Base-by-base conservation (phyloP, 208 protist genomes). In the Naegleria lovaniensis region DNA sequence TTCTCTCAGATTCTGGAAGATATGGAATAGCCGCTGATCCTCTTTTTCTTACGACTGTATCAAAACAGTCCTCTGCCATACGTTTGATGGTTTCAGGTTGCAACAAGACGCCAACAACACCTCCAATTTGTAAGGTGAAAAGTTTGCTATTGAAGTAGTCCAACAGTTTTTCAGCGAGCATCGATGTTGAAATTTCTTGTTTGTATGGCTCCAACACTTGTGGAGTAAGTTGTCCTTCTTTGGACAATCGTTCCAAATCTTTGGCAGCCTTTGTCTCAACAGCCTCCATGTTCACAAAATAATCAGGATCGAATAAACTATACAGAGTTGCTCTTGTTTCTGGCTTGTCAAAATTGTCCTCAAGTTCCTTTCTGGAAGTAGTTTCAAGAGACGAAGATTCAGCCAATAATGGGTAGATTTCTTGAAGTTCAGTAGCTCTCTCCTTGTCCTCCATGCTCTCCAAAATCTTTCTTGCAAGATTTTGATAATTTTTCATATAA, bases 41-140 rank as follows among this genome's bases (percentile, higher is more conserved):
- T 79, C 67, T 79, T n/a, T 79, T 79, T 79, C 67, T 79, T 11
- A 79, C 67, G 36, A 79, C 36, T 36, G 67, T 79, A 79, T 79
- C 67, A 36, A 79, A 79, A 36, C 29, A 79, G 9, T 79, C 25
- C 7, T 79, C 29, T 36, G 67, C 67, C 16, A 79, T 15, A 9
- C 0, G 0, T 33, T 79, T 79, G n/a, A 79, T 33, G 1, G 67
- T 79, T 36, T 79, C 25, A 11, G 13, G 25, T 36, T 79, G 67
- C n/a, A 79, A 79, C 6, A 79, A 36, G 29, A 36, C 2, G 36
- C 9, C 67, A 36, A 0, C 7, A 36, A 9, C 67, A 36, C 67
- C 67, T 36, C 25, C 67, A 36, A 79, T 11, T 79, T 79, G 67
- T 0, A 79, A 9, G 5, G 29, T 13, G 29, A 36, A 79, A 36